Evolutionary conservation across 2,329 filamentous ascomycete species (phyloP), one percentile per base, ranked within the genome.

Genomic region (Juglanconis sp.): DNA sequence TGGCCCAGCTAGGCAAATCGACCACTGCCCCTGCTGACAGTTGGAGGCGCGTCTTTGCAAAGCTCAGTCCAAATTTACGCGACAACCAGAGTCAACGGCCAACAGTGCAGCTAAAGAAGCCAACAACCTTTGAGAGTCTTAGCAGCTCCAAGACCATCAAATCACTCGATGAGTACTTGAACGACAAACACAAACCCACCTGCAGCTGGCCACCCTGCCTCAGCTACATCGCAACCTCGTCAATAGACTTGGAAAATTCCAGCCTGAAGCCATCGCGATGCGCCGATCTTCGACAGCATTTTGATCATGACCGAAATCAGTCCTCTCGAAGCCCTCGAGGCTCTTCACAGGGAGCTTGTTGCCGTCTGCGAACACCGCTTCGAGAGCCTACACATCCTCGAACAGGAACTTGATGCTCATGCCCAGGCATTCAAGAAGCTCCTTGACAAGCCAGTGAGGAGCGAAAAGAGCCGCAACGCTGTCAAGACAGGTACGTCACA

Each of bases 311-410:
- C 88, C 73, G 87, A 89, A 70, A 79, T 86, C 72, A 87, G 87
- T 72, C 86, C 84, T 70, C 82, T 96, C 71, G 88, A 88, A 71
- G 85, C 87, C 75, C 86, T 98, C 69, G 87, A 93, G 78, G 87
- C 86, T 74, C 86, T 99, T 68, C 91, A 96, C 74, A 86, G 90
- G 73, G 92, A 96, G 77, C 86, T 99, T 64, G 80, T 89, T 67
- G 87, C 89, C 60, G 82, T 95, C 68, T 85, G 86, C 65, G 88
- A 95, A 69, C 85, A 86, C 59, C 85, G 88, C 56, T 76, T 77
- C 56, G 78, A 81, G 49, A 77, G 76, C 55, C 82, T 87, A 36
- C 86, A 88, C 63, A 77, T 91, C 44, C 87, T 94, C 63, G 86
- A 91, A 65, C 80, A 89, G 60, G 83, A 86, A 71, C 80, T 98